Conservation (phyloP, 805 yeast species). For the Candida maris region DNA sequence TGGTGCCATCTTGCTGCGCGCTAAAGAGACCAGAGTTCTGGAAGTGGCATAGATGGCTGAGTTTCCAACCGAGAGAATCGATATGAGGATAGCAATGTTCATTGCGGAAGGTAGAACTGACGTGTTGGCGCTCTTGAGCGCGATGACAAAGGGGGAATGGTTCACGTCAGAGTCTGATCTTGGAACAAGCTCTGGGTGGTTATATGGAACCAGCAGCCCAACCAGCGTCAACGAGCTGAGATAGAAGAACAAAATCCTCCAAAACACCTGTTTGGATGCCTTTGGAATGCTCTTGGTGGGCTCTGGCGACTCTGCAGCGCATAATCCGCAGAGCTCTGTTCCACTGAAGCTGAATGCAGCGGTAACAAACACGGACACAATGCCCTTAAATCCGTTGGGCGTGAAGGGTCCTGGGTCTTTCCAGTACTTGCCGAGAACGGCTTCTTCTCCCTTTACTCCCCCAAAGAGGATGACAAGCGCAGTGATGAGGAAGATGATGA, state of each 20-base stretch:
- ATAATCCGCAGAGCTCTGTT: slow-evolving; percentile 48
- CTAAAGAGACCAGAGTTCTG: slow-evolving; percentile 46
- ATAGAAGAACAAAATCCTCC: slow-evolving; percentile 51
- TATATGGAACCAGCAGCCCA: slow-evolving; percentile 46
- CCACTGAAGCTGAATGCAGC: slow-evolving; percentile 56
- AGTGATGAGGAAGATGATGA: slow-evolving; percentile 50
- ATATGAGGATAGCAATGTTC: slow-evolving; percentile 38
- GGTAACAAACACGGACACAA: slow-evolving; percentile 51
- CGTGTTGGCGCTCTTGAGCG: slow-evolving; percentile 36
- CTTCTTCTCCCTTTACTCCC: slow-evolving; percentile 42
- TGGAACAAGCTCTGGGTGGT: slow-evolving; percentile 32
- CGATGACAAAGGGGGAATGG: slow-evolving; percentile 48
- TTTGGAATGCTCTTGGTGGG: slow-evolving; percentile 47
- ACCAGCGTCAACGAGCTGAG: slow-evolving; percentile 41
- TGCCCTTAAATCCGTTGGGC: slow-evolving; percentile 48
- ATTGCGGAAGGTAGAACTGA: slow-evolving; percentile 37
- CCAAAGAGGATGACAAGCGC: slow-evolving; percentile 49
- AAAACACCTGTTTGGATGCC: slow-evolving; percentile 54
- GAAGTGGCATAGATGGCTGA: slow-evolving; percentile 58
- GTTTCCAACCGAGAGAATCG: slow-evolving; percentile 46
- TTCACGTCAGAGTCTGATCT: slow-evolving; percentile 31
- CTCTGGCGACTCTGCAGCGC: slow-evolving; percentile 46
- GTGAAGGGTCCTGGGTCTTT: slow-evolving; percentile 39
- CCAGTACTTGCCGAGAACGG: slow-evolving; percentile 45
- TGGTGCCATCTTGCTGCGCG: slow-evolving; percentile 46